A percentile compares a stretch with the other conserved stretches of the same genome.
Conservation (phyloP, 306 rosid species). For the Vachellia pachyceras region DNA sequence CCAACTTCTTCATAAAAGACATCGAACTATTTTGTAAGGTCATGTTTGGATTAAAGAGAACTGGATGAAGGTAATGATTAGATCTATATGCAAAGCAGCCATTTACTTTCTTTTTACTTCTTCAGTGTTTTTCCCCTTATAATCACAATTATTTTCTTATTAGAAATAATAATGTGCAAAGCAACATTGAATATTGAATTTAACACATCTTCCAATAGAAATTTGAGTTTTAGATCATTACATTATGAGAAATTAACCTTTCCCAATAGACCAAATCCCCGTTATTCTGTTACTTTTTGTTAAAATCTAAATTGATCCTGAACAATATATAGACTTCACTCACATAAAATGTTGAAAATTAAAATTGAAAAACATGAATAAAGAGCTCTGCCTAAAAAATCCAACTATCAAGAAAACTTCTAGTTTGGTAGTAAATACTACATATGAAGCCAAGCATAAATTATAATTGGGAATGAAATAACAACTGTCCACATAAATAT, state of each 20-base stretch:
- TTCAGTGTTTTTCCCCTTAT: background rate
- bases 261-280: too few species aligned
- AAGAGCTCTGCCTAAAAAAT: background rate
- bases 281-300: too few species aligned
- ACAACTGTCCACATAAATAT: slow-evolving; percentile 32
- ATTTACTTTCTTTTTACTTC: background rate
- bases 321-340: too few species aligned
- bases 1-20: background rate
- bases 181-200: too few species aligned
- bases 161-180: too few species aligned
- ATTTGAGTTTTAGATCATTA: too few species aligned
- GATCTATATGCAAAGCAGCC: background rate
- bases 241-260: too few species aligned
- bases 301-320: too few species aligned
- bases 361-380: background rate
- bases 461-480: background rate
- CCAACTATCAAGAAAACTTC: background rate
- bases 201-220: too few species aligned
- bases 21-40: background rate
- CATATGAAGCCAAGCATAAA: background rate
- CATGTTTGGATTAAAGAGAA: background rate
- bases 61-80: background rate
- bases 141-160: too few species aligned
- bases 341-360: background rate
- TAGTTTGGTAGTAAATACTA: background rate